A percentile compares a stretch with the other conserved stretches of the same genome.
Conservation (phyloP, 257 asterid species). For the Nicotiana knightiana region DNA sequence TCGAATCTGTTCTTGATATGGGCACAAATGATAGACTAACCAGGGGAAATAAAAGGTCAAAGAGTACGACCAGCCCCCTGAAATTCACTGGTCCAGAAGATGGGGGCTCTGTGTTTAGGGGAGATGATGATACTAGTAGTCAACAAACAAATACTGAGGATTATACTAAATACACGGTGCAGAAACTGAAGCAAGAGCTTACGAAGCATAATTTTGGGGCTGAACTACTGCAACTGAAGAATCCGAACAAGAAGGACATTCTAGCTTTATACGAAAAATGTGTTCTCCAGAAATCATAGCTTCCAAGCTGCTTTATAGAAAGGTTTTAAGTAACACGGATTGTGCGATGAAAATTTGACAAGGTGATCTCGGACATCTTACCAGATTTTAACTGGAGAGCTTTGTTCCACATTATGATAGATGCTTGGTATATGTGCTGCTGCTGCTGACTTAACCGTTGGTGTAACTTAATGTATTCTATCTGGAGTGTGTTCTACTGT, state of each 20-base stretch:
- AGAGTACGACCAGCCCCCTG: slow-evolving; percentile 66
- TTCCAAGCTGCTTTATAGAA: not conserved
- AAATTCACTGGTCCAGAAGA: slow-evolving; percentile 60
- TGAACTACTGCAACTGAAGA: slow-evolving; percentile 62
- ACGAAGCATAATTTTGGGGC: slow-evolving; percentile 64
- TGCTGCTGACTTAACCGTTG: not conserved
- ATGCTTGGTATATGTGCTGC: not conserved
- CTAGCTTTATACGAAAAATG: slow-evolving; percentile 67
- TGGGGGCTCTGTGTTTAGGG: slow-evolving; percentile 76
- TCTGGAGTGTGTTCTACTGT: not conserved
- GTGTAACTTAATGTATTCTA: not conserved
- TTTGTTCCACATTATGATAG: not conserved
- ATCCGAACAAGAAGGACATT: slow-evolving; percentile 60
- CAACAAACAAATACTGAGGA: slow-evolving; percentile 55
- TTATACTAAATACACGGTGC: slow-evolving; percentile 57
- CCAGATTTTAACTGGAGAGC: not conserved
- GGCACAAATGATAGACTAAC: slow-evolving; percentile 38
- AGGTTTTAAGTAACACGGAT: not conserved
- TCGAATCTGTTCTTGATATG: slow-evolving; percentile 59
- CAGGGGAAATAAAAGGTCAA: slow-evolving; percentile 68
- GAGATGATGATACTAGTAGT: slow-evolving; percentile 56
- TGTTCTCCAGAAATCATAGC: slow-evolving; percentile 43
- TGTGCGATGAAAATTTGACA: not conserved
- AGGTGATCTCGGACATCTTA: not conserved
- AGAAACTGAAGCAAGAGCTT: slow-evolving; percentile 68